Conservation (phyloP, 768 basidiomycete species). For the Coprinopsis sp. region DNA sequence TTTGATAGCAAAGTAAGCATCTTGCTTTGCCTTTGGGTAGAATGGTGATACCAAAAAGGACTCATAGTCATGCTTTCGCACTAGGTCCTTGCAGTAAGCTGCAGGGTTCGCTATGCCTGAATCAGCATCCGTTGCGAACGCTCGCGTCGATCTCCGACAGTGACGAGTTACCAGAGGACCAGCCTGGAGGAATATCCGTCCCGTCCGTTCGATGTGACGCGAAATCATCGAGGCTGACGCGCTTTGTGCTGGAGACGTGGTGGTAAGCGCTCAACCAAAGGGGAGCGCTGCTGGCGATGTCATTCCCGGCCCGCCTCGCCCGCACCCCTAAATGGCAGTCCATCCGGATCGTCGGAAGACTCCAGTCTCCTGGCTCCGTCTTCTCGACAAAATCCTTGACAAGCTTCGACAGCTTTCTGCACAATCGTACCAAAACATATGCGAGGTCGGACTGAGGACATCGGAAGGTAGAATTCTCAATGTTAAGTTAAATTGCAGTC, state of each 20-base stretch:
- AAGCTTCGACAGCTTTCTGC: not conserved
- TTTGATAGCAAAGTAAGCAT: slow-evolving; percentile 71
- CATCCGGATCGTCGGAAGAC: not conserved
- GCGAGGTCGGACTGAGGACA: no score
- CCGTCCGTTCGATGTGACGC: slow-evolving; percentile 1
- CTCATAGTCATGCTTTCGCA: slow-evolving; percentile 80
- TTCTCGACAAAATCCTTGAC: no score
- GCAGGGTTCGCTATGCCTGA: slow-evolving; percentile 36
- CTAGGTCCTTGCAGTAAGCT: slow-evolving; percentile 65
- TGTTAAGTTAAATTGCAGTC: no score
- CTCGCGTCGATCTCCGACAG: slow-evolving; percentile 4
- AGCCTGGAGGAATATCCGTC: not conserved
- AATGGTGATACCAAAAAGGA: slow-evolving; percentile 67
- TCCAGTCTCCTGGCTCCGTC: no score
- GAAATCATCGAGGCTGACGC: slow-evolving; percentile 7
- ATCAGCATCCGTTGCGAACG: slow-evolving; percentile 12
- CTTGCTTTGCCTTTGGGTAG: slow-evolving; percentile 61
- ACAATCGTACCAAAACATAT: not conserved
- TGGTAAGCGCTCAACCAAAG: not conserved
- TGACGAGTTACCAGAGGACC: not conserved
- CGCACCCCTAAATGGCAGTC: not conserved
- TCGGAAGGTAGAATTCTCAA: no score
- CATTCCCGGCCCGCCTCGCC: not conserved
- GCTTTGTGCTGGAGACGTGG: not conserved
- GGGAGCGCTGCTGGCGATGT: not conserved